phyloP scores from a whole-genome alignment of 352 stramenopile genomes.

The Phytophthora pisi region DNA sequence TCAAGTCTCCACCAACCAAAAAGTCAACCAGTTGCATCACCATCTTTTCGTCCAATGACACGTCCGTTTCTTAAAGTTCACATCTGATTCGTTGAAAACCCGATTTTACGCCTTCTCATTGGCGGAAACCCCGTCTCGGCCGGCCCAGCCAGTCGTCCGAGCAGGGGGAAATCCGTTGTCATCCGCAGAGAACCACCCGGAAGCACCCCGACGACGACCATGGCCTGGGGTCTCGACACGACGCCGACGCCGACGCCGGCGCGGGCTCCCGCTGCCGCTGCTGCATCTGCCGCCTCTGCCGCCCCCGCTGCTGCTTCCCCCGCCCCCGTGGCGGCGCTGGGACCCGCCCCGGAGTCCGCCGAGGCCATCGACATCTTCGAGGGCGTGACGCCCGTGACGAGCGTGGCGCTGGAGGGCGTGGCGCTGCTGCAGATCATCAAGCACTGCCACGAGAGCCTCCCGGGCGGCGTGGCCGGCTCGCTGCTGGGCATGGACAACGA shows the following conservation, averaged over 20 bases:
- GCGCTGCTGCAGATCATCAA: conserved; percentile 96
- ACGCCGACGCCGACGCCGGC: conserved; percentile 35
- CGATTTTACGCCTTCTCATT: conserved; percentile 27
- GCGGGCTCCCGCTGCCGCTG: conserved; percentile 23
- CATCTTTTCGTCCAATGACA: conserved; percentile 52
- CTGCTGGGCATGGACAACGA: conserved; percentile 95
- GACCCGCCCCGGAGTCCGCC: conserved; percentile 30
- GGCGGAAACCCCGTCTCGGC: conserved; percentile 35
- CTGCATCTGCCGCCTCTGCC: background rate
- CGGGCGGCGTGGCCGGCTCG: conserved; percentile 93
- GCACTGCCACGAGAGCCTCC: conserved; percentile 97
- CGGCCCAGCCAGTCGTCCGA: conserved; percentile 57
- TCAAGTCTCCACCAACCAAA: conserved; percentile 67
- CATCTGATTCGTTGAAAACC: conserved; percentile 12
- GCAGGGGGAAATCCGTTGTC: conserved; percentile 30
- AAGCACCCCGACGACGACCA: conserved; percentile 35
- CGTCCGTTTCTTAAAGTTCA: background rate
- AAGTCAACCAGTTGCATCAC: conserved; percentile 13
- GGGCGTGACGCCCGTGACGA: conserved; percentile 62
- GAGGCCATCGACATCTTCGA: conserved; percentile 80
- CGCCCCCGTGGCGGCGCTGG: conserved; percentile 14
- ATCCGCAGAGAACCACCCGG: conserved; percentile 14
- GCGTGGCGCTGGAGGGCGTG: conserved; percentile 81
- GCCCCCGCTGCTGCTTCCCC: conserved; percentile 5
- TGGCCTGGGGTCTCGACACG: conserved; percentile 68